Percentiles rank a stretch among this genome's conserved stretches.
These are phyloP conservation scores for Silene vulgaris DNA, from an alignment of 179 eudicot genomes.

Conservation along the genomic window DNA sequence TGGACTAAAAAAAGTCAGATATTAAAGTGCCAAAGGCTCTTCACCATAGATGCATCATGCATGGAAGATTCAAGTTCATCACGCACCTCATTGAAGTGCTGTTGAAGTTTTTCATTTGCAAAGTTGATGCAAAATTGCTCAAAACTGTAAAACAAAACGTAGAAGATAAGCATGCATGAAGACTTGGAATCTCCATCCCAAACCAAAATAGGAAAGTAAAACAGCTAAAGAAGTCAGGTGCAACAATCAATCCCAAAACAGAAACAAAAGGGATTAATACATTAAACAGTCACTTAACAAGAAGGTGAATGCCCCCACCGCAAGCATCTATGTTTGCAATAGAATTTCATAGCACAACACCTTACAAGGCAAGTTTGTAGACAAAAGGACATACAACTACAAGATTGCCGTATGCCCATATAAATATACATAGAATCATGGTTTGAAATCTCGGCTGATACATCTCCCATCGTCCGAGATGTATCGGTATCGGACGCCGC, in stretches of 20 bases:
- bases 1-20: constrained; percentile 15
- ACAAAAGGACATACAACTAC: neutral
- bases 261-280: neutral
- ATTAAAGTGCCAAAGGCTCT: neutral
- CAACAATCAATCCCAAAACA: neutral
- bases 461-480: no score
- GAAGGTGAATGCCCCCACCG: neutral
- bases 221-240: neutral
- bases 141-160: constrained; percentile 45
- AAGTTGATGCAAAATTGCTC: constrained; percentile 98
- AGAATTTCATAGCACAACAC: neutral
- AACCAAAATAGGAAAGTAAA: neutral
- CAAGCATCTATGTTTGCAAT: neutral
- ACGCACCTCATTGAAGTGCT: constrained; percentile 91
- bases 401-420: neutral
- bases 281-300: neutral
- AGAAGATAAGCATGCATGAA: neutral
- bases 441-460: no score
- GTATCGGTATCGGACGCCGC: no score
- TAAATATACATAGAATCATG: no score
- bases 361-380: neutral
- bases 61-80: neutral
- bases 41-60: neutral
- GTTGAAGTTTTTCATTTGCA: constrained; percentile 97
- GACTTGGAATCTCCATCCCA: neutral